Base-by-base conservation (phyloP, 352 stramenopile genomes). In the Phytophthora cryptogea region DNA sequence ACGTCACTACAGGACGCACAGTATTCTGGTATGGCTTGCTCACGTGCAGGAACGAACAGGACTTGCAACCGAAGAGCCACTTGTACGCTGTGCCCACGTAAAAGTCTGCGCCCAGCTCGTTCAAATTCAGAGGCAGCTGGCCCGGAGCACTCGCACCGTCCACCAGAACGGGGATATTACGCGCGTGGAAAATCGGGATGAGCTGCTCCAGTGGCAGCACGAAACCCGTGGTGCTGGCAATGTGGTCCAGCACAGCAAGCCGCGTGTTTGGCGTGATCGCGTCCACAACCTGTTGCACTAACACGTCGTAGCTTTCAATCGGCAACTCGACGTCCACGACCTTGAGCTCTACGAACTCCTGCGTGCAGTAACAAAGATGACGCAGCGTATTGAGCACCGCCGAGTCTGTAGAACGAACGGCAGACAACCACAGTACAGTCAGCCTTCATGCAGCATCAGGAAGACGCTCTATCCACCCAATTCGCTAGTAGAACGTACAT, bases 261-360 rank as follows among this genome's bases (percentile, higher is more conserved):
- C 86, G 80, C n/a, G 86, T 94, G 72, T 92, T 92, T 30, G 83
- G 68, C 36, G 83, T 92, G 52, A 94, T 94, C 9, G 86, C 80
- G 28, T 74, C 73, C 1, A 68, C 72, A n/a, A 94, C 73, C 33
- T 89, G 81, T 35, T 92, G 51, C 44, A 92, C 77, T 27, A 94
- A 62, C 33, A 54, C 66, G 45, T 92, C 83, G 52, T 90, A 90
- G 52, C 70, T 89, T 14, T 74, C 45, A 45, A 94, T 77, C 0
- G 86, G 86, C 16, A 94, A 71, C 51, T 84, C 70, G 0, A 92
- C 70, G 40, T 94, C 83, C 33, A 94, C 86, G 35, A 94, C 86
- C 57, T 92, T 92, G 63, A 94, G 81, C 47, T 92, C 81, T n/a
- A 94, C 86, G 39, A 92, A 90, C 56, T 94, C 86, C 70, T 94